phyloP scores from a whole-genome alignment of 1,139 yeast species.

The Suhomyces anneliseae region DNA sequence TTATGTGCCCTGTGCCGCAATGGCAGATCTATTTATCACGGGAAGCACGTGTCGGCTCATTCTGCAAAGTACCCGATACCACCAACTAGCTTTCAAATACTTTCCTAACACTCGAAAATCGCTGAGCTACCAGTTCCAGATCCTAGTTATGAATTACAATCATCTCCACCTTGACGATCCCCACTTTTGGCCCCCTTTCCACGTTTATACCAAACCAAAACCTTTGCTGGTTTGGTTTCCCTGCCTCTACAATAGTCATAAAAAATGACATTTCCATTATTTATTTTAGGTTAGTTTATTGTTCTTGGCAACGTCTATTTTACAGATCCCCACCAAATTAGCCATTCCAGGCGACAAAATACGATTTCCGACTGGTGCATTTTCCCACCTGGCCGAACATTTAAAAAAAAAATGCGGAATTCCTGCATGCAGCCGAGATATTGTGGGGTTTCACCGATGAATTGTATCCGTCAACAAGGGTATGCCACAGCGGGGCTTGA shows the following conservation, averaged over 20 bases:
- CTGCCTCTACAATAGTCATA: no score
- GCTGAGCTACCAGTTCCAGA: no score
- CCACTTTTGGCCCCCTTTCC: no score
- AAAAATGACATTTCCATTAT: not conserved
- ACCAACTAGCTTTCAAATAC: no score
- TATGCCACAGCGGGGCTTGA: no score
- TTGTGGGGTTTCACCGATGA: not conserved
- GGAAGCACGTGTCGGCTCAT: not conserved
- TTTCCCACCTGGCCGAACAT: no score
- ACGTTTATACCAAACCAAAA: no score
- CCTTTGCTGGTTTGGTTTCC: no score
- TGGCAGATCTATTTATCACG: not conserved
- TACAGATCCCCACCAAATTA: not conserved
- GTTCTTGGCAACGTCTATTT: not conserved
- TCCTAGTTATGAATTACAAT: no score
- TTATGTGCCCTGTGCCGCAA: not conserved
- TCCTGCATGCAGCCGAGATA: not conserved
- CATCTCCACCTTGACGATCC: no score
- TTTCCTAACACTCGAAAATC: no score
- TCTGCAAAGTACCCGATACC: not conserved
- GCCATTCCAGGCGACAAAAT: not conserved
- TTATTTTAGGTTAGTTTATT: not conserved
- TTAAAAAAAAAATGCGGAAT: not conserved
- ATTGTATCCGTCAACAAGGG: no score
- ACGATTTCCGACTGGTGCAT: not conserved